Conservation (phyloP, 116 monocot genomes). For the Iris pallida region DNA sequence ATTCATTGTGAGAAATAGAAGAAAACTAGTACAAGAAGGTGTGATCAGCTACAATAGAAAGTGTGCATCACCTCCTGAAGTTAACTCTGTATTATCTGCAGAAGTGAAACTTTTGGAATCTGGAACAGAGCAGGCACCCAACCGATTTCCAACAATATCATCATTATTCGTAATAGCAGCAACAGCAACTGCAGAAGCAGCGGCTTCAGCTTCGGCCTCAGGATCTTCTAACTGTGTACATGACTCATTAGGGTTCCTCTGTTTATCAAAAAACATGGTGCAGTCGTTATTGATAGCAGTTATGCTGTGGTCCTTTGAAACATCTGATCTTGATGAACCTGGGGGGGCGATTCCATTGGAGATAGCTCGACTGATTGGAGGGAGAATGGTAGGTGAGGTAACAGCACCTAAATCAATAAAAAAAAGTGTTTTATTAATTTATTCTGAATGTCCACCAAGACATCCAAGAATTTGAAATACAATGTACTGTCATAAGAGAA, state of each 20-base stretch:
- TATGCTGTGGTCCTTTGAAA: constrained; percentile 14
- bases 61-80: constrained; percentile 21
- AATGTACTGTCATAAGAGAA: background rate
- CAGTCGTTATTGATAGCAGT: constrained; percentile 16
- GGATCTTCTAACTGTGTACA: constrained; percentile 46
- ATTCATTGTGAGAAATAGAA: constrained; percentile 4
- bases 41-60: background rate
- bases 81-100: constrained; percentile 20
- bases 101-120: constrained; percentile 22
- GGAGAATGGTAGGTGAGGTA: constrained; percentile 38
- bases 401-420: constrained; percentile 48
- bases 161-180: constrained; percentile 64
- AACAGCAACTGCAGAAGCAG: constrained; percentile 70
- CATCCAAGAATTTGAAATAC: background rate
- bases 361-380: constrained; percentile 30
- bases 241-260: constrained; percentile 28
- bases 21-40: background rate
- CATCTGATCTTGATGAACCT: constrained; percentile 26
- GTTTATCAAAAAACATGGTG: constrained; percentile 45
- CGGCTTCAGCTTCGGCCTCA: constrained; percentile 66
- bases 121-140: constrained; percentile 15
- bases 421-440: constrained; percentile 5
- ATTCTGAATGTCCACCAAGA: background rate
- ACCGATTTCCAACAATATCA: constrained; percentile 27
- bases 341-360: constrained; percentile 27